Evolutionary conservation across 345 rosid genomes (phyloP).

Genomic region (Camelina laxa): DNA sequence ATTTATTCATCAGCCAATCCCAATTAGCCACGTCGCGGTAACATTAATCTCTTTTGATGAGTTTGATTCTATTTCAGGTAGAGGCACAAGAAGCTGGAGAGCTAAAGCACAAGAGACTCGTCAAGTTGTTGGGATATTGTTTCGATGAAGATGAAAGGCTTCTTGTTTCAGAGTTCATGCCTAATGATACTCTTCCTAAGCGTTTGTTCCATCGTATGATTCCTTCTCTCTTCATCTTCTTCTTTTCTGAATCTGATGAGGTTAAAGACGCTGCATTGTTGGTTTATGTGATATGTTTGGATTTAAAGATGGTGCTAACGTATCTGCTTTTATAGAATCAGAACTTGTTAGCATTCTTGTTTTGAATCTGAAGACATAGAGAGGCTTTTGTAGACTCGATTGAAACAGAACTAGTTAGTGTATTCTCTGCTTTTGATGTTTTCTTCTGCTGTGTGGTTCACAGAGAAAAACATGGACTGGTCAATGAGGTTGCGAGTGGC

Average conservation of each 20-base stretch:
- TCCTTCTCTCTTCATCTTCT: neutral
- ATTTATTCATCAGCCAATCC: no score
- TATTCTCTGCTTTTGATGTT: conserved; percentile 8
- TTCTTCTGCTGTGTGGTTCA: conserved; percentile 18
- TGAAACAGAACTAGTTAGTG: neutral
- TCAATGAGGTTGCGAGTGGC: conserved; percentile 81
- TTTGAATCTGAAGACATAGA: no score
- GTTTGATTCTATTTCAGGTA: conserved; percentile 46
- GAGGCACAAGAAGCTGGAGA: conserved; percentile 77
- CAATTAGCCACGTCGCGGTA: no score
- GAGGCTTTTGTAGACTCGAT: neutral
- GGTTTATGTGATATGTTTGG: neutral
- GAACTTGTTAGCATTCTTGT: neutral
- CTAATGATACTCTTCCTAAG: conserved; percentile 78
- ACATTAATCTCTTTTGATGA: neutral
- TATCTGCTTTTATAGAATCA: neutral
- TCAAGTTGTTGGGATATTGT: conserved; percentile 88
- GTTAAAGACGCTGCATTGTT: neutral
- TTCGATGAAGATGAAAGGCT: conserved; percentile 85
- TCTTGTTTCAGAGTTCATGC: conserved; percentile 82
- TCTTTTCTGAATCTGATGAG: neutral
- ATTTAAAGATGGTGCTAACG: neutral
- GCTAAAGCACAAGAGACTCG: conserved; percentile 69
- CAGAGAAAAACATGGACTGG: conserved; percentile 92
- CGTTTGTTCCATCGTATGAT: conserved; percentile 83